Percentiles rank a stretch among this genome's conserved stretches.
Evolutionary conservation across 1,284 basidiomycete genomes (phyloP).

Genomic region (Vanrija sp.): DNA sequence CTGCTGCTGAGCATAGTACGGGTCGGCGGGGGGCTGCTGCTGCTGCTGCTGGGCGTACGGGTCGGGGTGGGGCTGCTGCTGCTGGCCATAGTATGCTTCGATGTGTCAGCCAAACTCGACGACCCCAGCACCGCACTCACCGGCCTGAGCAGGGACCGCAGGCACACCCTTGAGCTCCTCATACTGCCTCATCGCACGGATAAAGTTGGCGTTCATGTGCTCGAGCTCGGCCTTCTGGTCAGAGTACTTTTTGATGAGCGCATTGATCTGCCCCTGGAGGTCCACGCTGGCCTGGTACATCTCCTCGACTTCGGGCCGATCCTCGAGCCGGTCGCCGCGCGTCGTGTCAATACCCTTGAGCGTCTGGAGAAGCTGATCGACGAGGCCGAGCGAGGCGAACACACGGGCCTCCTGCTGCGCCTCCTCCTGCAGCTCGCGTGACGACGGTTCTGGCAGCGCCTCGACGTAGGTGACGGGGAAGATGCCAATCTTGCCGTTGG

Average conservation of each 20-base stretch:
- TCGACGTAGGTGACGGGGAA: conserved; percentile 99
- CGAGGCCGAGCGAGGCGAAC: conserved; percentile 57
- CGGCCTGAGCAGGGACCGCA: conserved; percentile 13
- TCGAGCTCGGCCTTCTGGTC: conserved; percentile 68
- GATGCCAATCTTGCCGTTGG: conserved; percentile 88
- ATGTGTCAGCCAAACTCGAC: neutral
- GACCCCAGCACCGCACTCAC: conserved; percentile 12
- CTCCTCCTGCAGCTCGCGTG: conserved; percentile 73
- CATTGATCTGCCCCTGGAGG: conserved; percentile 88
- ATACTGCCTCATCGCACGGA: conserved; percentile 48
- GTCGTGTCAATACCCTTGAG: conserved; percentile 71
- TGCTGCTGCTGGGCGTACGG: conserved; percentile 6
- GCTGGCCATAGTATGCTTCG: conserved; percentile 23
- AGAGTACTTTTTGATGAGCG: conserved; percentile 90
- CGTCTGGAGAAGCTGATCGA: conserved; percentile 80
- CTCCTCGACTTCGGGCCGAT: conserved; percentile 91
- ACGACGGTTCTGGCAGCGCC: conserved; percentile 78
- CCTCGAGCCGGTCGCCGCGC: conserved; percentile 75
- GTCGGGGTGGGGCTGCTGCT: conserved; percentile 3
- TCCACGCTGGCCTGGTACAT: conserved; percentile 85
- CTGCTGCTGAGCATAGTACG: conserved; percentile 2
- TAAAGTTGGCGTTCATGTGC: conserved; percentile 49
- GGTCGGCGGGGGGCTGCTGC: conserved; percentile 4
- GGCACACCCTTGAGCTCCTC: conserved; percentile 35
- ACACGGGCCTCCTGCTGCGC: conserved; percentile 85